Evolutionary conservation across 179 eudicot species (phyloP).

Genomic region (Drosera spatulata): DNA sequence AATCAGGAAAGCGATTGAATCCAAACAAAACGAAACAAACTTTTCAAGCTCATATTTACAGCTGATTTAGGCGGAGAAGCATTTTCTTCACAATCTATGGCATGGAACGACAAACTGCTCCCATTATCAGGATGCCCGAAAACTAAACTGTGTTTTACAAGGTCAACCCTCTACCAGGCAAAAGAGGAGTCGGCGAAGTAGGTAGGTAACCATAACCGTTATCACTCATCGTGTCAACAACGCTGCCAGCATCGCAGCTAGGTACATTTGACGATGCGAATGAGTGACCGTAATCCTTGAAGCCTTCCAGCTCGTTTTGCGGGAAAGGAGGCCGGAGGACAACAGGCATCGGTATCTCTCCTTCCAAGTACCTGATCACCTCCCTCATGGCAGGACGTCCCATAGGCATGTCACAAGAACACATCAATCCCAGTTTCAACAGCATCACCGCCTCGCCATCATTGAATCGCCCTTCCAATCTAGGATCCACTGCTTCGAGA

Average conservation of each 20-base stretch:
- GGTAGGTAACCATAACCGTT: slow-evolving; percentile 18
- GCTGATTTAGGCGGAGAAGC: too few species aligned
- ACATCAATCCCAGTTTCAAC: slow-evolving; percentile 54
- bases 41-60: too few species aligned
- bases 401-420: slow-evolving; percentile 30
- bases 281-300: slow-evolving; percentile 22
- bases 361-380: slow-evolving; percentile 53
- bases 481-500: slow-evolving; percentile 48
- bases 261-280: slow-evolving; percentile 21
- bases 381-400: slow-evolving; percentile 53
- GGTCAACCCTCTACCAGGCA: not conserved
- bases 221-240: slow-evolving; percentile 6
- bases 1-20: too few species aligned
- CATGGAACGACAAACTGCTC: too few species aligned
- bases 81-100: too few species aligned
- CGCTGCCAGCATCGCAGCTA: slow-evolving; percentile 16
- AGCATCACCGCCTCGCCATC: slow-evolving; percentile 41
- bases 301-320: slow-evolving; percentile 8
- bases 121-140: too few species aligned
- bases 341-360: slow-evolving; percentile 39
- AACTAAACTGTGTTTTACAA: too few species aligned
- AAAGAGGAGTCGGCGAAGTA: not conserved
- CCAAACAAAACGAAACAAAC: too few species aligned
- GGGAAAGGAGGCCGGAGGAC: slow-evolving; percentile 12
- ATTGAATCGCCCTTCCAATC: slow-evolving; percentile 36